These are phyloP conservation scores for Hyphopichia burtonii DNA, from an alignment of 1,139 yeast genomes.

Conservation along the genomic window DNA sequence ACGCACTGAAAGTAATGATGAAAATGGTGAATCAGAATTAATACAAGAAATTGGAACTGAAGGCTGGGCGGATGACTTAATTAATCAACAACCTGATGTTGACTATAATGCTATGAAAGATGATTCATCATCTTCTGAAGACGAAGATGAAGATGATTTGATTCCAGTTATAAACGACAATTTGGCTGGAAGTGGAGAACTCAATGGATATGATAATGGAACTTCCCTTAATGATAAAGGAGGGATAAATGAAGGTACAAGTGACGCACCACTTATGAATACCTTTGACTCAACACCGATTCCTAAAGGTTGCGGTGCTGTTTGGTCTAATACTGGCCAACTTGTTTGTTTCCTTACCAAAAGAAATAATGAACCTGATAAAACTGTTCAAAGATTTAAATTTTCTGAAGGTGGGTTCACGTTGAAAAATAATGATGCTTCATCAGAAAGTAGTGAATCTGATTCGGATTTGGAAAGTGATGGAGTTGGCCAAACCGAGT, in stretches of 20 bases:
- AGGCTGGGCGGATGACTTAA: constrained; percentile 47
- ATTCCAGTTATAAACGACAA: constrained; percentile 28
- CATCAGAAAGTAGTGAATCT: constrained; percentile 7
- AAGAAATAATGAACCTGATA: constrained; percentile 36
- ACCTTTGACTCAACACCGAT: constrained; percentile 78
- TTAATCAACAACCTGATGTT: constrained; percentile 34
- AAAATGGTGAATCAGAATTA: constrained; percentile 16
- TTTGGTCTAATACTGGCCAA: constrained; percentile 79
- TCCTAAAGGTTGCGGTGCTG: constrained; percentile 92
- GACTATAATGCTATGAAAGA: constrained; percentile 25
- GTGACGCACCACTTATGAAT: neutral
- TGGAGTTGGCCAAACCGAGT: neutral
- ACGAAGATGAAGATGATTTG: constrained; percentile 33
- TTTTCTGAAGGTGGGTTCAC: constrained; percentile 42
- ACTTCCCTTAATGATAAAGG: constrained; percentile 25
- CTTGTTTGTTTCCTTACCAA: constrained; percentile 82
- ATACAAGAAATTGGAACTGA: constrained; percentile 39
- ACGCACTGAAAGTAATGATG: constrained; percentile 18
- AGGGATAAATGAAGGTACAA: constrained; percentile 1
- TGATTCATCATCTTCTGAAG: constrained; percentile 28
- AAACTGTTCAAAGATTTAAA: constrained; percentile 32
- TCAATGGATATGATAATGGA: neutral
- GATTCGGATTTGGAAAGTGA: constrained; percentile 1
- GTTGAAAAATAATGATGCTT: constrained; percentile 16
- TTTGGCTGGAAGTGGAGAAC: constrained; percentile 15